Conservation (phyloP, 805 yeast species). For the Naumovozyma baii region DNA sequence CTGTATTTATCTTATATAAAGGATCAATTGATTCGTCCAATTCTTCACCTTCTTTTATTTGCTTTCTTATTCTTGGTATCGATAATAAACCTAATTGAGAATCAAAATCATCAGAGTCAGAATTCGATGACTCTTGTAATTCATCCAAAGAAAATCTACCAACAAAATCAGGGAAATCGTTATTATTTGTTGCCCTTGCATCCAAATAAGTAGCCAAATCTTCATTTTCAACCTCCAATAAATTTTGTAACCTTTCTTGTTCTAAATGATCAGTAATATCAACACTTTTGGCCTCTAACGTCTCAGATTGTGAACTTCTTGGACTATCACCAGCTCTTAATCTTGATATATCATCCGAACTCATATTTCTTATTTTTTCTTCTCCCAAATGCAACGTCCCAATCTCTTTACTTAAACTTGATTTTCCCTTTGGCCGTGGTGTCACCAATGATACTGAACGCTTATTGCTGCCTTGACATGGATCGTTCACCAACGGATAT, state of each 20-base stretch:
- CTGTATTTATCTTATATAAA: constrained; percentile 10
- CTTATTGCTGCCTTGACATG: neutral
- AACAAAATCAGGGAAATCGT: neutral
- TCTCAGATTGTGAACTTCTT: neutral
- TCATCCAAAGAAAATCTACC: neutral
- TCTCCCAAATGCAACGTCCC: constrained; percentile 5
- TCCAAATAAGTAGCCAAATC: neutral
- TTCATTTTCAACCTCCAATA: constrained; percentile 1
- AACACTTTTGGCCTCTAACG: neutral
- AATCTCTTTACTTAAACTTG: constrained; percentile 21
- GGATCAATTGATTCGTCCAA: constrained; percentile 27
- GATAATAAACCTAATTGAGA: constrained; percentile 24
- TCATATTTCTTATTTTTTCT: neutral
- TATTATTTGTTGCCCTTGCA: neutral
- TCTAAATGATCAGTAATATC: constrained; percentile 6
- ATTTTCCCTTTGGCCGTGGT: constrained; percentile 13
- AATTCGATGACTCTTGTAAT: constrained; percentile 11
- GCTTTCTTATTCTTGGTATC: constrained; percentile 15
- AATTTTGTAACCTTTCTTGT: constrained; percentile 6
- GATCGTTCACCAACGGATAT: constrained; percentile 8
- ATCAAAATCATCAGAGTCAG: constrained; percentile 21
- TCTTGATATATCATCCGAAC: constrained; percentile 3
- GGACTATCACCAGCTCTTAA: constrained; percentile 1
- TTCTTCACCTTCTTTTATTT: constrained; percentile 16
- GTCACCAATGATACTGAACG: constrained; percentile 5